Percentiles rank a stretch among this genome's conserved stretches.
phyloP scores from a whole-genome alignment of 208 protist species.

The Wallacemonas sp. region DNA sequence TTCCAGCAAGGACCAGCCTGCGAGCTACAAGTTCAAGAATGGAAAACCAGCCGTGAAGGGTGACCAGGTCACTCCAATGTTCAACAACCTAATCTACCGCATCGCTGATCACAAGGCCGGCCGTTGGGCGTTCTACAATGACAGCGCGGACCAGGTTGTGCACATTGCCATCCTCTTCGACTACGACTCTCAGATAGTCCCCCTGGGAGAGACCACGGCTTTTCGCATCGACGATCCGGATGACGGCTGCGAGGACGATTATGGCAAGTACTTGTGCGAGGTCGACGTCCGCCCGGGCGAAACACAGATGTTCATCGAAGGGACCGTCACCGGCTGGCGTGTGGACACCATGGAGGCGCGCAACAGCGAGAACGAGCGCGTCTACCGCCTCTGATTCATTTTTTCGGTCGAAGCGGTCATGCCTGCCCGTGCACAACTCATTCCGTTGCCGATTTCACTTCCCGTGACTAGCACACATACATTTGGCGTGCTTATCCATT shows the following conservation, averaged over 20 bases:
- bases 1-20: conserved; percentile 3
- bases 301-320: conserved; percentile 77
- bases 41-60: conserved; percentile 57
- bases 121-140: conserved; percentile 84
- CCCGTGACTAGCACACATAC: too few relatives aligned
- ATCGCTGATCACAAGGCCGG: conserved; percentile 46
- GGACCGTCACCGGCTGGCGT: conserved; percentile 65
- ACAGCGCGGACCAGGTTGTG: conserved; percentile 61
- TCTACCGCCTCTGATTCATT: conserved; percentile 47
- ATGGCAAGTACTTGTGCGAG: conserved; percentile 75
- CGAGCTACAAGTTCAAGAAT: conserved; percentile 37
- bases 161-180: conserved; percentile 85
- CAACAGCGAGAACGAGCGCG: conserved; percentile 42
- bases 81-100: conserved; percentile 69
- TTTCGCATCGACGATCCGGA: conserved; percentile 79
- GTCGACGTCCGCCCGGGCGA: conserved; percentile 63
- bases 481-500: too few relatives aligned
- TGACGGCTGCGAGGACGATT: conserved; percentile 71
- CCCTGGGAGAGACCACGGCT: conserved; percentile 63
- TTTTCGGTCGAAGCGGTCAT: neutral
- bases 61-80: conserved; percentile 60
- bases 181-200: conserved; percentile 74
- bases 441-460: too few relatives aligned
- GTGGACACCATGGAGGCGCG: conserved; percentile 82
- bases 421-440: neutral